Evolutionary conservation across 2,329 filamentous ascomycete genomes (phyloP).

Genomic region (Penicillium paneum): DNA sequence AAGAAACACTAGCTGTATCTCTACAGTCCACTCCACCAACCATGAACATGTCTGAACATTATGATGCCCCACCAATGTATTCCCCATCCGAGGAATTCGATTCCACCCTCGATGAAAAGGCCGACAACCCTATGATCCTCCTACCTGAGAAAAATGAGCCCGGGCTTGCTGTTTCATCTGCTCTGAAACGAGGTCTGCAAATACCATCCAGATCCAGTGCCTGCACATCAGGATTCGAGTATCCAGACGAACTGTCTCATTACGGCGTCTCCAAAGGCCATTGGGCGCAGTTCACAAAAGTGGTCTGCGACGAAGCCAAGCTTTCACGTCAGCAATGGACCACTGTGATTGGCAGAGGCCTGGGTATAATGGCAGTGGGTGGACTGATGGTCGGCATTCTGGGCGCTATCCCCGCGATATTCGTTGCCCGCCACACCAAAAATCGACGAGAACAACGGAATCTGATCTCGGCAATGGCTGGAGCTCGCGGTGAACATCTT

Average conservation of each 20-base stretch:
- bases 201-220: constrained; percentile 26
- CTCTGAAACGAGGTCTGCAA: constrained; percentile 29
- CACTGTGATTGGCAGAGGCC: constrained; percentile 27
- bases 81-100: not conserved
- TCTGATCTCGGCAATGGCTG: constrained; percentile 21
- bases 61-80: constrained; percentile 12
- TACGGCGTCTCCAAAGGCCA: constrained; percentile 22
- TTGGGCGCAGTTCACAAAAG: constrained; percentile 29
- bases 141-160: constrained; percentile 15
- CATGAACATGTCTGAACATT: not conserved
- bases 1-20: not conserved
- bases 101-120: constrained; percentile 4
- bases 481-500: constrained; percentile 11
- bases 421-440: constrained; percentile 21
- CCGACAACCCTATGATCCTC: constrained; percentile 10
- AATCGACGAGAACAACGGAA: constrained; percentile 27
- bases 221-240: constrained; percentile 32
- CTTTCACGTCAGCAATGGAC: constrained; percentile 31
- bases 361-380: constrained; percentile 30
- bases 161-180: constrained; percentile 18
- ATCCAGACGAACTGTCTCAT: constrained; percentile 24
- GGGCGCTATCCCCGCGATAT: constrained; percentile 27
- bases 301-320: constrained; percentile 28
- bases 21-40: not conserved
- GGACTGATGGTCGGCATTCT: constrained; percentile 33